Base-by-base conservation (phyloP, 2,329 filamentous ascomycete species). In the Neodidymelliopsis sp. region DNA sequence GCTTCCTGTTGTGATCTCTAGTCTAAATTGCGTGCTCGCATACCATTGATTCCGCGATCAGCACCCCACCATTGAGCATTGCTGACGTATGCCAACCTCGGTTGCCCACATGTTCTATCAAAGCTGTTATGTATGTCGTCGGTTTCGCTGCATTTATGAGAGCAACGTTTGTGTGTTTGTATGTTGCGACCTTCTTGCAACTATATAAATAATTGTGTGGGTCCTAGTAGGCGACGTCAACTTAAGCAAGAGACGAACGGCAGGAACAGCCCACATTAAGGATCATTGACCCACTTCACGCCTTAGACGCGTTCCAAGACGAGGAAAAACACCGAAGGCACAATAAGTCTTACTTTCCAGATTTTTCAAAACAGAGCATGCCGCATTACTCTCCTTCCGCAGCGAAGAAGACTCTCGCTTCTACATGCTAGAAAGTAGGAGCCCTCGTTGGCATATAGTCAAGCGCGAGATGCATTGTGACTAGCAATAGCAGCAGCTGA, bases 1-100 rank as follows among this genome's bases (percentile, higher is more conserved):
- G 27, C 43, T 53, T 44, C 47, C 53, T 60, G 58, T 66, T 62
- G 59, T 48, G 59, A 66, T 66, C 51, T 28, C 49, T 67, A 62
- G 60, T 49, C 45, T 28, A 28, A 49, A 69, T 69, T 62, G 65
- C 66, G 66, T 69, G 66, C 65, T 67, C 57, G 37, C 49, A 52
- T 47, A 38, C 37, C 42, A 41, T 47, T 42, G 16, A 47, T 52
- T 33, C 49, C 49, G 49, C 49, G 33, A 52, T 52, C 42, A 47
- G 37, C 42, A 46, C 49, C 49, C 49, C 49, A 46, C 49, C 49
- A 37, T 36, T 39, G 19, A 36, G 35, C 3, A 18, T 19, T 34
- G 22, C 42, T 52, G 49, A 52, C 48, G 41, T 52, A 52, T 41
- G 49, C 22, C 37, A 52, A 47, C 37, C 49, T 46, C 49, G 42